Conservation (phyloP, 345 rosid species). For the Geranium rotundifolium region DNA sequence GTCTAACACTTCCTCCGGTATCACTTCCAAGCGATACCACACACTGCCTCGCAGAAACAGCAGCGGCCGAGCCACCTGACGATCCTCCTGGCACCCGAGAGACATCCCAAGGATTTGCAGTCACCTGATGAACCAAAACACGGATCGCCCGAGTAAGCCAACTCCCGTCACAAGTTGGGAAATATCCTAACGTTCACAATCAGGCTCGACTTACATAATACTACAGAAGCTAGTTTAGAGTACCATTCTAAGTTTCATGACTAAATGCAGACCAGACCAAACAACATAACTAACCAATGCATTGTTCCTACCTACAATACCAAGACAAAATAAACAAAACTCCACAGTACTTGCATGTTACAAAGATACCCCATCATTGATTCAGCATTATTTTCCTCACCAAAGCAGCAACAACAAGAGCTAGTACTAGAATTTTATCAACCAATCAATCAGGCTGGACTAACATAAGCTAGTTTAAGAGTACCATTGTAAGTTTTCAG, state of each 20-base stretch:
- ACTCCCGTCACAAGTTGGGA: conserved; percentile 19
- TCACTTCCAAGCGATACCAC: conserved; percentile 88
- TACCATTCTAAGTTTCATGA: neutral
- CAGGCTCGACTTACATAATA: neutral
- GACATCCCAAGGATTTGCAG: conserved; percentile 88
- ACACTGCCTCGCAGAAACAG: conserved; percentile 89
- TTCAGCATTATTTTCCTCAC: no score
- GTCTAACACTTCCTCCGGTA: conserved; percentile 98
- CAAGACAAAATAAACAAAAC: no score
- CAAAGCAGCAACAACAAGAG: no score
- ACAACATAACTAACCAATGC: neutral
- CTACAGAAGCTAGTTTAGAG: neutral
- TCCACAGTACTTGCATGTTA: no score
- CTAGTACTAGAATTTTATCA: neutral
- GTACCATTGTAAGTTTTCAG: no score
- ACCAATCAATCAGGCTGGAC: no score
- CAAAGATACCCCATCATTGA: no score
- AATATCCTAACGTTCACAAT: neutral
- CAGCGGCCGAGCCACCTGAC: conserved; percentile 93
- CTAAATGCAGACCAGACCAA: neutral
- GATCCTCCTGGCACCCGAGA: conserved; percentile 91
- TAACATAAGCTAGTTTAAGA: no score
- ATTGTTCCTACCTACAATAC: no score
- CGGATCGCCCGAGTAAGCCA: conserved; percentile 34
- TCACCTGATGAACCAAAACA: conserved; percentile 51